These are phyloP conservation scores for Solanum peruvianum DNA, from an alignment of 257 asterid genomes.

Conservation along the genomic window DNA sequence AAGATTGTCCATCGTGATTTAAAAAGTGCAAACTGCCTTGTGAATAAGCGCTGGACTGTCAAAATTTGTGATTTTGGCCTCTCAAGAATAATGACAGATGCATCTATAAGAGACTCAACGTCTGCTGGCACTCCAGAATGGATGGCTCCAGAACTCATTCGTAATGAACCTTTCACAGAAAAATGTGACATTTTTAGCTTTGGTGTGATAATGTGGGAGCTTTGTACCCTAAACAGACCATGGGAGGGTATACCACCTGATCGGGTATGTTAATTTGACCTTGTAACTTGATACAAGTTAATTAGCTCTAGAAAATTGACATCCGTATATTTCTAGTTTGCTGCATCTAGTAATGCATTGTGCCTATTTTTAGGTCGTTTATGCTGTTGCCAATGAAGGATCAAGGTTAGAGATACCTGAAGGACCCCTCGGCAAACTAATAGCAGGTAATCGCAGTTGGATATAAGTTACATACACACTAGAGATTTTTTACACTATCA, in stretches of 20 bases:
- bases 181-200: slow-evolving; percentile 96
- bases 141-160: slow-evolving; percentile 99
- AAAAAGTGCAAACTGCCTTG: slow-evolving; percentile 87
- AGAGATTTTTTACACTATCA: not conserved
- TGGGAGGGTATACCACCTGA: slow-evolving; percentile 88
- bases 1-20: slow-evolving; percentile 86
- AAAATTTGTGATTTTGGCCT: slow-evolving; percentile 98
- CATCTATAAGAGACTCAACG: slow-evolving; percentile 51
- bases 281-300: not conserved
- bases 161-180: slow-evolving; percentile 81
- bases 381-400: slow-evolving; percentile 51
- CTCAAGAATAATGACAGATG: slow-evolving; percentile 60
- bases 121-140: slow-evolving; percentile 99
- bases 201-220: slow-evolving; percentile 91
- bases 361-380: slow-evolving; percentile 40
- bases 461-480: not conserved
- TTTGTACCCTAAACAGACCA: slow-evolving; percentile 75
- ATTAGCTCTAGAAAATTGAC: not conserved
- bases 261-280: slow-evolving; percentile 38
- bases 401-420: slow-evolving; percentile 75
- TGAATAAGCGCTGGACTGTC: slow-evolving; percentile 88
- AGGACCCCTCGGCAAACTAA: slow-evolving; percentile 72
- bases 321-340: not conserved
- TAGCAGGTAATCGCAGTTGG: slow-evolving; percentile 34
- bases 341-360: not conserved